Evolutionary conservation across 768 basidiomycete genomes (phyloP).

Genomic region (Serendipita indica): DNA sequence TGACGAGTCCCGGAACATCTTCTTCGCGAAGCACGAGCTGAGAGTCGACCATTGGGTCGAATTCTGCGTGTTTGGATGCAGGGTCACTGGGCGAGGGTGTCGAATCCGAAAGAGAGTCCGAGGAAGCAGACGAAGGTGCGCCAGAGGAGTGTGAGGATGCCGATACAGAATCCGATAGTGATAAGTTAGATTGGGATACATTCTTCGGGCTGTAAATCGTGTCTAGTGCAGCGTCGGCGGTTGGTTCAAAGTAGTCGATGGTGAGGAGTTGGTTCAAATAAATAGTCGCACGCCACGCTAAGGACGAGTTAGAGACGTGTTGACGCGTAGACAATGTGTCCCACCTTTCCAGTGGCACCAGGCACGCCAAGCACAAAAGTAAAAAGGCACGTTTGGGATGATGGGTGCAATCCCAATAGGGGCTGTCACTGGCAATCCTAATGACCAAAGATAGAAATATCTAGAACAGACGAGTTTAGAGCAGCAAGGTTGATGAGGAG

Average conservation of each 20-base stretch:
- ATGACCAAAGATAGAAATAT: slow-evolving; percentile 11
- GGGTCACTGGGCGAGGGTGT: background rate
- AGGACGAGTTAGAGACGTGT: background rate
- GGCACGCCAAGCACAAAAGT: slow-evolving; percentile 16
- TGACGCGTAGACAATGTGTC: background rate
- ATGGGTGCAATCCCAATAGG: slow-evolving; percentile 16
- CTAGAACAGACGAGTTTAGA: background rate
- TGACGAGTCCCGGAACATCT: background rate
- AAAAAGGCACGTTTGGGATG: slow-evolving; percentile 16
- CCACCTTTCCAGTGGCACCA: slow-evolving; percentile 13
- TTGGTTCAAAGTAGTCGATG: background rate
- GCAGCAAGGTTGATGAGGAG: background rate
- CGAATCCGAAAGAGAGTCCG: background rate
- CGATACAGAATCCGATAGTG: background rate
- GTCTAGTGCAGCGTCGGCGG: slow-evolving; percentile 10
- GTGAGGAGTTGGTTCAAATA: slow-evolving; percentile 13
- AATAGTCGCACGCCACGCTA: slow-evolving; percentile 12
- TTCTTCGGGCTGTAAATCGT: slow-evolving; percentile 8
- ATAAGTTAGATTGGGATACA: background rate
- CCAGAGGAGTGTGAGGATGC: background rate
- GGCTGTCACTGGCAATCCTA: slow-evolving; percentile 13
- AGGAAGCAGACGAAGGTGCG: background rate
- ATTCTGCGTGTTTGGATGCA: background rate
- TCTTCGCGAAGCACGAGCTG: slow-evolving; percentile 5
- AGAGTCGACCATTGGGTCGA: background rate